A percentile compares a stretch with the other conserved stretches of the same genome.
Conservation (phyloP, 768 basidiomycete species). For the Coprinellus aureogranulatus region DNA sequence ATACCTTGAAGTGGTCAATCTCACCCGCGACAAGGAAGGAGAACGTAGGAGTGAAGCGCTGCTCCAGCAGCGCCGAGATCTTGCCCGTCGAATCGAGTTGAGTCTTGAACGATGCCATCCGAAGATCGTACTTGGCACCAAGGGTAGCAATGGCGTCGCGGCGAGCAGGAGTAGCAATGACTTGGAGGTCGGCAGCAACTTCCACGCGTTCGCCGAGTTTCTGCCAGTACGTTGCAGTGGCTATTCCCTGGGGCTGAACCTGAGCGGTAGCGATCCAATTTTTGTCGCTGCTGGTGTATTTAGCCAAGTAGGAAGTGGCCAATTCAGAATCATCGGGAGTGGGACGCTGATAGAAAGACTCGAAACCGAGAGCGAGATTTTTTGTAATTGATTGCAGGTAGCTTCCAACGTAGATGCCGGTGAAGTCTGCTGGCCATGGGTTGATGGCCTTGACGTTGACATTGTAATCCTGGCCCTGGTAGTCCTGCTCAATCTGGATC, state of each 20-base stretch:
- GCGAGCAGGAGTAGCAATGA: constrained; percentile 74
- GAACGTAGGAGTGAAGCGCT: constrained; percentile 93
- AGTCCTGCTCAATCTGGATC: constrained; percentile 93
- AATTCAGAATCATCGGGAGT: constrained; percentile 69
- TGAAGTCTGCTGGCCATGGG: constrained; percentile 81
- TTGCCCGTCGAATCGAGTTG: constrained; percentile 95
- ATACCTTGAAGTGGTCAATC: constrained; percentile 71
- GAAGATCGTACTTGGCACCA: constrained; percentile 95
- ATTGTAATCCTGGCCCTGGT: constrained; percentile 82
- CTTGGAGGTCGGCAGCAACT: constrained; percentile 90
- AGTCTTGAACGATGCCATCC: constrained; percentile 90
- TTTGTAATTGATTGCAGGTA: constrained; percentile 92
- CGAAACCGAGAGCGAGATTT: constrained; percentile 84
- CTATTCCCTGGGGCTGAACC: constrained; percentile 73
- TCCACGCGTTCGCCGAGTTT: constrained; percentile 94
- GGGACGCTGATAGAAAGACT: constrained; percentile 80
- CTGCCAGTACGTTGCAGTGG: constrained; percentile 96
- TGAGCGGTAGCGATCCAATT: constrained; percentile 95
- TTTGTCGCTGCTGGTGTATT: constrained; percentile 67
- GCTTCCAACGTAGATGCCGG: constrained; percentile 89
- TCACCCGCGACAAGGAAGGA: constrained; percentile 93
- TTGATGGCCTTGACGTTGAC: constrained; percentile 87
- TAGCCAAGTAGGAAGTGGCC: constrained; percentile 75
- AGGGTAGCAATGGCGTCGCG: constrained; percentile 91
- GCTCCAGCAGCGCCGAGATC: constrained; percentile 91